A percentile compares a stretch with the other conserved stretches of the same genome.
Conservation (phyloP, 352 stramenopile species). For the Globisporangium iwayamae region DNA sequence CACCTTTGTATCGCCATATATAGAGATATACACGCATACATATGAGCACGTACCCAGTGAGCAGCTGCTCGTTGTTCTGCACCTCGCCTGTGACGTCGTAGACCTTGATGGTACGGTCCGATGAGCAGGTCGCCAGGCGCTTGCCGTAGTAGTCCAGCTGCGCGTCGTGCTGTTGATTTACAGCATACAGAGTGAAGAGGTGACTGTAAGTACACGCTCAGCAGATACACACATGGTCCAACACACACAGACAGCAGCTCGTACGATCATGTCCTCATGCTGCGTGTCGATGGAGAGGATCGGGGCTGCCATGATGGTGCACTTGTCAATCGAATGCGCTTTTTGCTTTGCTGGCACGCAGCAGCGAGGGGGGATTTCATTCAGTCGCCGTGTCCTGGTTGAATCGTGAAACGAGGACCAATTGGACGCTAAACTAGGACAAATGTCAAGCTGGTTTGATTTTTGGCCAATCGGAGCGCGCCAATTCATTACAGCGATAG, state of each 20-base stretch:
- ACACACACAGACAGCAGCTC: slow-evolving; percentile 1
- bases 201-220: neutral
- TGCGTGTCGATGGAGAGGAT: slow-evolving; percentile 94
- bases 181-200: slow-evolving; percentile 16
- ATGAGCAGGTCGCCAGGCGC: slow-evolving; percentile 97
- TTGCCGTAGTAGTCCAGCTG: slow-evolving; percentile 99
- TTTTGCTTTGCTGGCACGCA: slow-evolving; percentile 25
- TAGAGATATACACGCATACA: neutral
- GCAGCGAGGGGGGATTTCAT: slow-evolving; percentile 7
- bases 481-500: slow-evolving; percentile 20
- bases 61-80: slow-evolving; percentile 87
- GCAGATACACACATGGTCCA: neutral
- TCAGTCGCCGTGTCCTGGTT: neutral
- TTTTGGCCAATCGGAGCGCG: slow-evolving; percentile 22
- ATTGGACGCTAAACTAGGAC: neutral
- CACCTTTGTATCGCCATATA: neutral
- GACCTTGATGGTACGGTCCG: slow-evolving; percentile 96
- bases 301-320: slow-evolving; percentile 65
- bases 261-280: slow-evolving; percentile 97
- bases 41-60: slow-evolving; percentile 58
- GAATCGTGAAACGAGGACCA: neutral
- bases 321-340: slow-evolving; percentile 4
- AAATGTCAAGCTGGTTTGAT: neutral
- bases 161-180: slow-evolving; percentile 88
- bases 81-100: slow-evolving; percentile 93